Conservation (phyloP, 2,329 filamentous ascomycete genomes). For the Penicillium sp. region DNA sequence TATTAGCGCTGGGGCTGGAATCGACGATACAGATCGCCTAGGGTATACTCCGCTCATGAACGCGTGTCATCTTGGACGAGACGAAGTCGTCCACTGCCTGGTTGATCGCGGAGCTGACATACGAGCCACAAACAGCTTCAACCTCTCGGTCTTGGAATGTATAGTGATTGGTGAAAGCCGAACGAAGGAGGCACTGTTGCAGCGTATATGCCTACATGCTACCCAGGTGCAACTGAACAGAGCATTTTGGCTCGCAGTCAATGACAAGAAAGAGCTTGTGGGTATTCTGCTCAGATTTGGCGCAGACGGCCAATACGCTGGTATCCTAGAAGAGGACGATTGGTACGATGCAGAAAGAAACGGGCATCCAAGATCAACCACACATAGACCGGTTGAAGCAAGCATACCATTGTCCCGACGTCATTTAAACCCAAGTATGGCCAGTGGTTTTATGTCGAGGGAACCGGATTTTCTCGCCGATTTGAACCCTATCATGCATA, state of each 20-base stretch:
- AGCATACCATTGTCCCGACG: background rate
- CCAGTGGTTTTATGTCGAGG: background rate
- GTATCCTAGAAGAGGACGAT: background rate
- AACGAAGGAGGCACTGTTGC: background rate
- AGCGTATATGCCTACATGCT: background rate
- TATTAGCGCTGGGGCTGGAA: background rate
- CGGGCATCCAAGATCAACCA: background rate
- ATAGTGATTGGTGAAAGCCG: background rate
- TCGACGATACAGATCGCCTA: background rate
- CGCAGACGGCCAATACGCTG: background rate
- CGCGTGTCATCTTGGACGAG: background rate
- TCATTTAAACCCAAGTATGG: background rate
- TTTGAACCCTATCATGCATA: too few species aligned
- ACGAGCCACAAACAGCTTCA: background rate
- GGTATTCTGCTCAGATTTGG: background rate
- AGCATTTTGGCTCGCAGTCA: background rate
- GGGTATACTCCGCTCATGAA: background rate
- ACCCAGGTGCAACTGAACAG: constrained; percentile 1
- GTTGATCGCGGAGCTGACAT: background rate
- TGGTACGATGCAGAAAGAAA: background rate
- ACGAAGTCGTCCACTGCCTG: background rate
- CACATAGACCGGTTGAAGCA: background rate
- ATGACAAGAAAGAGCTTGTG: background rate
- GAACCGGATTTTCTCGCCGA: too few species aligned
- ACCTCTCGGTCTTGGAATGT: background rate